Evolutionary conservation across 768 basidiomycete genomes (phyloP).

Genomic region (Termitomyces sp.): DNA sequence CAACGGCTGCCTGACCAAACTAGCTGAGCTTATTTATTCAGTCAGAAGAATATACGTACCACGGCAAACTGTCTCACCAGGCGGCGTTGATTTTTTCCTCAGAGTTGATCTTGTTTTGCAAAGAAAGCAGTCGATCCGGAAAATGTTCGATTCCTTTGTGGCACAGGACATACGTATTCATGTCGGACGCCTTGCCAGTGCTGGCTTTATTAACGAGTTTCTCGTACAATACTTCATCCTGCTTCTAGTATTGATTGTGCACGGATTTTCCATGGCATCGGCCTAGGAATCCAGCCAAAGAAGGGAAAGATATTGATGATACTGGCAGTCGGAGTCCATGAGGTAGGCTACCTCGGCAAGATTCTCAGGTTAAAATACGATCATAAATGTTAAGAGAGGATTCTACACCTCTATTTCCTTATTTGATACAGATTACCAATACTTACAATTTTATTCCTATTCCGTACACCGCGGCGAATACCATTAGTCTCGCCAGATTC

Average conservation of each 20-base stretch:
- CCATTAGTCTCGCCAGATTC: slow-evolving; percentile 36
- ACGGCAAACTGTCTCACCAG: background rate
- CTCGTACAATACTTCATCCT: background rate
- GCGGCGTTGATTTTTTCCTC: background rate
- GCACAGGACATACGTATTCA: background rate
- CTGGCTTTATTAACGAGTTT: background rate
- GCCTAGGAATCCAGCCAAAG: background rate
- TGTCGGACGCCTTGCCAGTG: background rate
- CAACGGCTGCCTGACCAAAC: background rate
- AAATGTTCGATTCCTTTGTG: background rate
- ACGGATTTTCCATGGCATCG: background rate
- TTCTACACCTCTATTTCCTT: too few relatives aligned
- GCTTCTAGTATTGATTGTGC: background rate
- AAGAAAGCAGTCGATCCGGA: background rate
- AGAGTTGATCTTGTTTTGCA: background rate
- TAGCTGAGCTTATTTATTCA: background rate
- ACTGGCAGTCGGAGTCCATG: background rate
- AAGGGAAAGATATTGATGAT: background rate
- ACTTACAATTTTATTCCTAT: too few relatives aligned
- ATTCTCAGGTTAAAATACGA: too few relatives aligned
- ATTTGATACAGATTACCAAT: too few relatives aligned
- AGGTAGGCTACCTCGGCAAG: too few relatives aligned
- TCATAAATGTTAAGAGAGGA: too few relatives aligned
- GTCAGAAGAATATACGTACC: background rate
- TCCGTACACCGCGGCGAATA: slow-evolving; percentile 58